Percentiles rank a stretch among this genome's conserved stretches.
Conservation (phyloP, 768 basidiomycete species). For the Tulasnella sp. region DNA sequence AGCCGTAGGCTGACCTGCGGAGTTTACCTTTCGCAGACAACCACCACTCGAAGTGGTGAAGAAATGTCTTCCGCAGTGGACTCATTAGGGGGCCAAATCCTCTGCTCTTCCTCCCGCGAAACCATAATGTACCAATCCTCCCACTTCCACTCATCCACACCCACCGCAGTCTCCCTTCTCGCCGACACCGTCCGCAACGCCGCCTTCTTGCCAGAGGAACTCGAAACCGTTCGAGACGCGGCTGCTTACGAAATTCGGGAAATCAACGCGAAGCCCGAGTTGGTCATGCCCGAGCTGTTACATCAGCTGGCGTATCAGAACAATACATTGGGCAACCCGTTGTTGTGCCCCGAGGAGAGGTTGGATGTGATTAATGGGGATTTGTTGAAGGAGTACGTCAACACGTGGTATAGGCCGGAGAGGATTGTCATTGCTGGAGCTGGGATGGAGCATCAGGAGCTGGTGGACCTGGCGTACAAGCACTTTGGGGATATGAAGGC, state of each 20-base stretch:
- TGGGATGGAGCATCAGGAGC: conserved; percentile 85
- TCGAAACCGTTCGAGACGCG: conserved; percentile 81
- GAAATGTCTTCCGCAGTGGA: conserved; percentile 83
- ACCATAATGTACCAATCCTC: conserved; percentile 98
- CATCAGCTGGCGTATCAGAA: conserved; percentile 82
- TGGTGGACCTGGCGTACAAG: conserved; percentile 83
- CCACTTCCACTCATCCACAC: conserved; percentile 82
- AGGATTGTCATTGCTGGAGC: conserved; percentile 94
- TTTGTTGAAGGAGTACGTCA: conserved; percentile 65
- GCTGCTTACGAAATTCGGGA: conserved; percentile 91
- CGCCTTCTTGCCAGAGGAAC: conserved; percentile 72
- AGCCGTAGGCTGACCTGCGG: background rate
- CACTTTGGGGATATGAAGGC: conserved; percentile 72
- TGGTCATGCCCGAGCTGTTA: conserved; percentile 88
- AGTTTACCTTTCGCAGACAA: conserved; percentile 57
- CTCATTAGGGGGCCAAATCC: conserved; percentile 86
- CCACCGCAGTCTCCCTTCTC: conserved; percentile 82
- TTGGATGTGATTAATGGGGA: conserved; percentile 66
- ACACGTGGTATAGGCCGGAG: conserved; percentile 89
- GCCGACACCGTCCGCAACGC: conserved; percentile 88
- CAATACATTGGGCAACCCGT: conserved; percentile 83
- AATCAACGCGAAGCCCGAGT: conserved; percentile 84
- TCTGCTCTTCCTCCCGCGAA: conserved; percentile 88
- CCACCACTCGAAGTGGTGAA: conserved; percentile 66
- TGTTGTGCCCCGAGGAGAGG: conserved; percentile 85